Evolutionary conservation across 768 basidiomycete genomes (phyloP).

Genomic region (Amyloporia xantha): DNA sequence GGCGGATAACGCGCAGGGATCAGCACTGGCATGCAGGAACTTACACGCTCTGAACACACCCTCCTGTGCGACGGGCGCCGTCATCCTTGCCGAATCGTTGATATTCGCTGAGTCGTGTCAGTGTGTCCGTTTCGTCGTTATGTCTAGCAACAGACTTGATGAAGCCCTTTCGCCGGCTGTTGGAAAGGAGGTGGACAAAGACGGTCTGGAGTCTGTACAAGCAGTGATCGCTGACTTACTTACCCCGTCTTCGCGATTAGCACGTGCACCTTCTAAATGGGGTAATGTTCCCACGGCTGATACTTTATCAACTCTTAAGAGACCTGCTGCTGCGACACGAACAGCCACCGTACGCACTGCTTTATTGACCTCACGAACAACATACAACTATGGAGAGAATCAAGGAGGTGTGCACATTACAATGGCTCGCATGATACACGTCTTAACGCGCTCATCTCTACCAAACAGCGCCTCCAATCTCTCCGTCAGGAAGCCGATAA

Average conservation of each 20-base stretch:
- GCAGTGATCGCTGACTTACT: neutral
- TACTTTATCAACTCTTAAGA: slow-evolving; percentile 17
- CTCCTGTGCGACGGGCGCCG: slow-evolving; percentile 73
- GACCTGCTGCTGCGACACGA: slow-evolving; percentile 16
- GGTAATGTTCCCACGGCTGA: slow-evolving; percentile 30
- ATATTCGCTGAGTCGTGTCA: no score
- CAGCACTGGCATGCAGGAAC: neutral
- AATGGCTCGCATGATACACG: neutral
- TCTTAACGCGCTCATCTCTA: neutral
- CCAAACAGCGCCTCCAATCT: slow-evolving; percentile 57
- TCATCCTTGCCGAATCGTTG: slow-evolving; percentile 43
- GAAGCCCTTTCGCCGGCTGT: no score
- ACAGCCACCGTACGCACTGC: slow-evolving; percentile 15
- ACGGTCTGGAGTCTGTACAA: neutral
- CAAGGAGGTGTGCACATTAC: slow-evolving; percentile 31
- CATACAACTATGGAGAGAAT: slow-evolving; percentile 38
- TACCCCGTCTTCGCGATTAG: neutral
- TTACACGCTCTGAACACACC: slow-evolving; percentile 38
- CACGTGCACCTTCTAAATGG: slow-evolving; percentile 12
- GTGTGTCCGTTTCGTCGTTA: no score
- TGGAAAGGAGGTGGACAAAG: neutral
- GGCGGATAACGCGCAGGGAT: neutral
- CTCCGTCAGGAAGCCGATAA: slow-evolving; percentile 84
- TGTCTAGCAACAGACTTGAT: no score
- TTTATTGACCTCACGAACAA: slow-evolving; percentile 14